Evolutionary conservation across 768 basidiomycete genomes (phyloP).

Genomic region (Xerocomus potaroensis): DNA sequence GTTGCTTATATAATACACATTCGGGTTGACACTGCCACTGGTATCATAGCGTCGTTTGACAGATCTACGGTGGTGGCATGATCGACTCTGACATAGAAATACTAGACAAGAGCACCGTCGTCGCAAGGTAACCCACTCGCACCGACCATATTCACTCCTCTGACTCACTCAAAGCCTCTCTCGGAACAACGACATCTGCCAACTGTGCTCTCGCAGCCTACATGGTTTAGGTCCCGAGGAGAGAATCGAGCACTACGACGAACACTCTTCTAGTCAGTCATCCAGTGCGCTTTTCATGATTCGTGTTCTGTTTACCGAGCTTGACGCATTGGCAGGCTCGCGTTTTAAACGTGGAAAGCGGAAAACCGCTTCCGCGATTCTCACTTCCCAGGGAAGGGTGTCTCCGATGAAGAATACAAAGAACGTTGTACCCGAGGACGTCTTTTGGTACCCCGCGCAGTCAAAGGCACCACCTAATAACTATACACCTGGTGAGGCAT

Average conservation of each 20-base stretch:
- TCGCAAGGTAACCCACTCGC: conserved; percentile 10
- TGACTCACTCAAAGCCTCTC: conserved; percentile 8
- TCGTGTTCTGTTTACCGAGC: background rate
- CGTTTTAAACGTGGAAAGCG: conserved; percentile 13
- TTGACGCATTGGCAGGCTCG: conserved; percentile 10
- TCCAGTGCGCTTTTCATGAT: conserved; percentile 1
- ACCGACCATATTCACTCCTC: background rate
- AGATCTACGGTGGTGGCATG: conserved; percentile 13
- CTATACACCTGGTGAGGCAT: conserved; percentile 63
- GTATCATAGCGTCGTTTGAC: background rate
- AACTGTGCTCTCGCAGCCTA: conserved; percentile 47
- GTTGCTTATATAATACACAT: conserved; percentile 22
- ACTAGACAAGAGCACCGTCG: conserved; percentile 5
- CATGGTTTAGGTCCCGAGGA: conserved; percentile 31
- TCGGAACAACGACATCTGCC: conserved; percentile 37
- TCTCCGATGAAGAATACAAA: conserved; percentile 4
- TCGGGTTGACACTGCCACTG: conserved; percentile 10
- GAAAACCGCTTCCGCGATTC: conserved; percentile 2
- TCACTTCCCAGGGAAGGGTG: conserved; percentile 1
- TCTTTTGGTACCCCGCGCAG: conserved; percentile 62
- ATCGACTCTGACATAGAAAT: conserved; percentile 26
- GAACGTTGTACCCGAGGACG: conserved; percentile 34
- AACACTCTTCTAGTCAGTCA: conserved; percentile 36
- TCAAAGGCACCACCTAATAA: conserved; percentile 45
- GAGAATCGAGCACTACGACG: conserved; percentile 53